Percentiles rank a stretch among this genome's conserved stretches.
Evolutionary conservation across 2,329 filamentous ascomycete genomes (phyloP).

Genomic region (Monosporascus sp.): DNA sequence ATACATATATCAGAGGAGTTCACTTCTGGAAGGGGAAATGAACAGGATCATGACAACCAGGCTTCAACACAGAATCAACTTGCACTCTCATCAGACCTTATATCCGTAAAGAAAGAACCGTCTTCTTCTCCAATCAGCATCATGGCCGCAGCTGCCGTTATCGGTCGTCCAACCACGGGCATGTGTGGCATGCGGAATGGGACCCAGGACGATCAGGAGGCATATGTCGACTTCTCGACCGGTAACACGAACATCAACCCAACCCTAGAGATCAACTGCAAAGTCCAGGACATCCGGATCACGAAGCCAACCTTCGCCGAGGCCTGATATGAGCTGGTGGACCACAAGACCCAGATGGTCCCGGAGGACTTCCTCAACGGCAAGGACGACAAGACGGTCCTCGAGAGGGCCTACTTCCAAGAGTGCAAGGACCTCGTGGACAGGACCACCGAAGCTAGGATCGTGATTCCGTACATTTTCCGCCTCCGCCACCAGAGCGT

Average conservation of each 20-base stretch:
- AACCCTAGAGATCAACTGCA: conserved; percentile 18
- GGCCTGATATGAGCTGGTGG: conserved; percentile 21
- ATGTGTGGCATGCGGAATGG: conserved; percentile 22
- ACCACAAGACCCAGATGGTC: conserved; percentile 18
- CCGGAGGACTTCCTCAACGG: conserved; percentile 20
- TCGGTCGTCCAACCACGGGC: neutral
- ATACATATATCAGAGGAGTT: too few relatives aligned
- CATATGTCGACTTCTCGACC: conserved; percentile 20
- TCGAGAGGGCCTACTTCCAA: conserved; percentile 23
- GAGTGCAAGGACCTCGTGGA: conserved; percentile 21
- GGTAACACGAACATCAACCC: conserved; percentile 20
- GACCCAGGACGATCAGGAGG: conserved; percentile 18
- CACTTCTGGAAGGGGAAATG: too few relatives aligned
- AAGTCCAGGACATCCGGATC: conserved; percentile 20
- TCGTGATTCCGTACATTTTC: conserved; percentile 22
- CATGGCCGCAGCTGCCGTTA: neutral
- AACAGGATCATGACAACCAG: too few relatives aligned
- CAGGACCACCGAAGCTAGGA: conserved; percentile 19
- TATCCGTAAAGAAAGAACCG: neutral
- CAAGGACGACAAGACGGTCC: conserved; percentile 17
- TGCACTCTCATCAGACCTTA: neutral
- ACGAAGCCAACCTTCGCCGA: conserved; percentile 15
- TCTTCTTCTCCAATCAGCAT: neutral
- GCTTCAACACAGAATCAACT: too few relatives aligned
- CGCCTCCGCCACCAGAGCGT: conserved; percentile 22